A percentile compares a stretch with the other conserved stretches of the same genome.
Evolutionary conservation across 2,329 filamentous ascomycete species (phyloP).

Genomic region (Neonectria neomacrospora): DNA sequence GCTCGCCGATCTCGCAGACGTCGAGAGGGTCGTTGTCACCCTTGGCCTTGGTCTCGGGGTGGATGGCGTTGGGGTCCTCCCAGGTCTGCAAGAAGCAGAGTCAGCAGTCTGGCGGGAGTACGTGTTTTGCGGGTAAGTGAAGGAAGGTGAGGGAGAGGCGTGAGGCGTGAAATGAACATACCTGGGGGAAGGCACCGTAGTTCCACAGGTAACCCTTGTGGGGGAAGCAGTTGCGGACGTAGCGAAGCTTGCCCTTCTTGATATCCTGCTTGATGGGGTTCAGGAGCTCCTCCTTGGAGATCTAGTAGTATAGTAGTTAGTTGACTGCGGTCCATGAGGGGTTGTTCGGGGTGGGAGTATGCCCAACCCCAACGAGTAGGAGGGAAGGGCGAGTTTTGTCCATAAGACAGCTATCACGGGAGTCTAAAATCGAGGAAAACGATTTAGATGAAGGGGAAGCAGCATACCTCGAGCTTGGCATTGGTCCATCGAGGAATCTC

Average conservation of each 20-base stretch:
- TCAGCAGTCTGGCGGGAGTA: slow-evolving; percentile 22
- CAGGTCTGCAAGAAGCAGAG: slow-evolving; percentile 75
- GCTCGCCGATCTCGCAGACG: slow-evolving; percentile 99
- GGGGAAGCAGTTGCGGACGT: slow-evolving; percentile 99
- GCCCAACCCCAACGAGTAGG: slow-evolving; percentile 23
- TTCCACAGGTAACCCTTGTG: slow-evolving; percentile 99
- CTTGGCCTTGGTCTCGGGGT: slow-evolving; percentile 99
- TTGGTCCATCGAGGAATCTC: slow-evolving; percentile 99
- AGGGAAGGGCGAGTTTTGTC: slow-evolving; percentile 27
- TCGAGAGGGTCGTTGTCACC: slow-evolving; percentile 99
- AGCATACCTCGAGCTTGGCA: slow-evolving; percentile 94
- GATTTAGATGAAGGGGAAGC: background rate
- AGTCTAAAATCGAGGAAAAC: background rate
- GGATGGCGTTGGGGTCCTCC: slow-evolving; percentile 96
- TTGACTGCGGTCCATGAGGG: slow-evolving; percentile 9
- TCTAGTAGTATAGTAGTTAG: slow-evolving; percentile 65
- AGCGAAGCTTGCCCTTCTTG: slow-evolving; percentile 99
- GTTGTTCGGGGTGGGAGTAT: slow-evolving; percentile 18
- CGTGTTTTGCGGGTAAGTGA: slow-evolving; percentile 2
- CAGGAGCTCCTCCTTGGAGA: slow-evolving; percentile 97
- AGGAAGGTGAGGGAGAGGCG: background rate
- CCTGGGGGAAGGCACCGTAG: slow-evolving; percentile 99
- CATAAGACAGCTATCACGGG: slow-evolving; percentile 28
- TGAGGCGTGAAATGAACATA: slow-evolving; percentile 56
- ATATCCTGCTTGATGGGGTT: slow-evolving; percentile 99